phyloP scores from a whole-genome alignment of 2,329 filamentous ascomycete species.

The Myriosclerotinia duriaeana region DNA sequence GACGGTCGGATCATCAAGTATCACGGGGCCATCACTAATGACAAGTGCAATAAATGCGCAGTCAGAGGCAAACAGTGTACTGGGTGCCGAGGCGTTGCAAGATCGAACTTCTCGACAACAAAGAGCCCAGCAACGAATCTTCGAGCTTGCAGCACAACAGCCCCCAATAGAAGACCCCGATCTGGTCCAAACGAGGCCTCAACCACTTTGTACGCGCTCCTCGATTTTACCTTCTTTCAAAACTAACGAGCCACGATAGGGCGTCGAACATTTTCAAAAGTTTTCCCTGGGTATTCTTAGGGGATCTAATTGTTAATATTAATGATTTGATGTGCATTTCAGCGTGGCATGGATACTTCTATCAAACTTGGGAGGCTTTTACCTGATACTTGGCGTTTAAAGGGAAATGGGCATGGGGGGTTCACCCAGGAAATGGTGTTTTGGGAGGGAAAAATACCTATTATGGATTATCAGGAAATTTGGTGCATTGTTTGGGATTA shows the following conservation, averaged over 20 bases:
- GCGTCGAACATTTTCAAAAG: conserved; percentile 30
- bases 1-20: conserved; percentile 23
- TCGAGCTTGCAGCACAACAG: conserved; percentile 33
- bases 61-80: conserved; percentile 16
- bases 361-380: conserved; percentile 20
- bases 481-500: conserved; percentile 1
- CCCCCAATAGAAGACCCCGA: conserved; percentile 35
- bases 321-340: conserved; percentile 25
- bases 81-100: conserved; percentile 11
- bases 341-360: conserved; percentile 27
- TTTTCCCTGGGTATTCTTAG: conserved; percentile 37
- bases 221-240: background rate
- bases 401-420: background rate
- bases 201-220: conserved; percentile 30
- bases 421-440: background rate
- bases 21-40: conserved; percentile 28
- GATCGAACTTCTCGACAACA: conserved; percentile 27
- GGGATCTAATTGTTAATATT: background rate
- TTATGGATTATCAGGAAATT: background rate
- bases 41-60: conserved; percentile 18
- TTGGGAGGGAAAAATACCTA: background rate
- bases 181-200: conserved; percentile 23
- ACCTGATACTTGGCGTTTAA: background rate
- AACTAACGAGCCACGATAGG: conserved; percentile 28
- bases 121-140: conserved; percentile 33